Evolutionary conservation across 768 basidiomycete species (phyloP), one percentile per base, ranked within the genome.

Genomic region (Amanita molliuscula): DNA sequence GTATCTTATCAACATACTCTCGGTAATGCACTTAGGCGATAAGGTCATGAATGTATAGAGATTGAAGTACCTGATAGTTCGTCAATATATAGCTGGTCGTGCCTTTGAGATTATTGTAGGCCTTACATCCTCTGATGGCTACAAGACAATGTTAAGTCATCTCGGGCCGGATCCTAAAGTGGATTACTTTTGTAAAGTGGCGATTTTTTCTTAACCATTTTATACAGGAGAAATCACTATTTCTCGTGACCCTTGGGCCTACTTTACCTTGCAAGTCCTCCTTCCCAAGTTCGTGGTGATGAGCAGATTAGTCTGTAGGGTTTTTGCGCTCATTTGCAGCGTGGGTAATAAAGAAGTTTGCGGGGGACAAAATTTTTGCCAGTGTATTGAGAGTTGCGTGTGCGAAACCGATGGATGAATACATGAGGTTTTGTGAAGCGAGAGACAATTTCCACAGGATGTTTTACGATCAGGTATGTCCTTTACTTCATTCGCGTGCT

Each of bases 41-140:
- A 76, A 40, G 91, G 91, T 6, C 89, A 94, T 58, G 88, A 92
- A 62, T 87, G 88, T 52, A 63, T 89, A 25, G 82, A 87, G 61
- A 75, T 91, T 54, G 65, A 71, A 18, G 61, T 86, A 18, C 36
- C 53, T 23, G 34, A 29, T 33, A n/a, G 51, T 52, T 35, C n/a
- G 49, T 28, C 5, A n/a, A 15, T 29, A 29, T 43, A 13, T 23
- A 50, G 49, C 29, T 33, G n/a, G 6, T 13, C n/a, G 34, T 16
- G 72, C 78, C 0, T 72, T 84, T 61, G 64, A 78, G 51, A 59
- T 77, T 7, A 92, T 90, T 54, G 69, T 79, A 15, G 82, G 71
- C 3, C 65, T 92, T 23, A 71, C 75, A 0, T 79, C 86, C 0
- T 70, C 84, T 2, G 91, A 92, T 57, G 84, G 82, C 10, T 91